phyloP scores from a whole-genome alignment of 352 stramenopile genomes.

The Thalassiosira mediterranea region DNA sequence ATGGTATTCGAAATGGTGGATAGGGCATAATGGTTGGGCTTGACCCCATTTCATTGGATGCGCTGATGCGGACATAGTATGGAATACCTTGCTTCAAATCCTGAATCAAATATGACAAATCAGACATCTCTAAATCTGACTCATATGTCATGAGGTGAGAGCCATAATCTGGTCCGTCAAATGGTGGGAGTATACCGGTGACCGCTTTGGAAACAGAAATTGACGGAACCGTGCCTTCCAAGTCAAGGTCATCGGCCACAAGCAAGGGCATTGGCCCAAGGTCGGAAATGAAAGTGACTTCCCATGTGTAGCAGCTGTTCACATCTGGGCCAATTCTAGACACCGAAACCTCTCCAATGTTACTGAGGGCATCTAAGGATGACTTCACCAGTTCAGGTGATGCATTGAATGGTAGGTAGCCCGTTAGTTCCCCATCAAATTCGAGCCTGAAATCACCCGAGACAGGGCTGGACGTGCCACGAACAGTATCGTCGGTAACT shows the following conservation, averaged over 20 bases:
- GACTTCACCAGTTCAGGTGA: slow-evolving; percentile 86
- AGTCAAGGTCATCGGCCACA: slow-evolving; percentile 84
- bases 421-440: slow-evolving; percentile 87
- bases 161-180: slow-evolving; percentile 89
- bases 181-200: slow-evolving; percentile 88
- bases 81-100: slow-evolving; percentile 92
- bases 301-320: slow-evolving; percentile 92
- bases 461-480: slow-evolving; percentile 65
- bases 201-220: slow-evolving; percentile 85
- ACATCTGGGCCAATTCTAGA: slow-evolving; percentile 87
- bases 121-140: slow-evolving; percentile 84
- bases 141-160: slow-evolving; percentile 89
- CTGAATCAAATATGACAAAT: slow-evolving; percentile 65
- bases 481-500: slow-evolving; percentile 48
- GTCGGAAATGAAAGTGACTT: slow-evolving; percentile 91
- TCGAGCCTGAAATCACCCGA: slow-evolving; percentile 87
- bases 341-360: slow-evolving; percentile 89
- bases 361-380: slow-evolving; percentile 89
- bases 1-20: slow-evolving; percentile 88
- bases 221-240: slow-evolving; percentile 89
- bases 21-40: slow-evolving; percentile 84
- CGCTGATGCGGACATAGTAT: slow-evolving; percentile 93
- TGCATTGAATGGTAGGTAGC: slow-evolving; percentile 88
- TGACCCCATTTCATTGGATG: slow-evolving; percentile 88
- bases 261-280: slow-evolving; percentile 88